Base-by-base conservation (phyloP, 768 basidiomycete species). In the Lactarius vividus region DNA sequence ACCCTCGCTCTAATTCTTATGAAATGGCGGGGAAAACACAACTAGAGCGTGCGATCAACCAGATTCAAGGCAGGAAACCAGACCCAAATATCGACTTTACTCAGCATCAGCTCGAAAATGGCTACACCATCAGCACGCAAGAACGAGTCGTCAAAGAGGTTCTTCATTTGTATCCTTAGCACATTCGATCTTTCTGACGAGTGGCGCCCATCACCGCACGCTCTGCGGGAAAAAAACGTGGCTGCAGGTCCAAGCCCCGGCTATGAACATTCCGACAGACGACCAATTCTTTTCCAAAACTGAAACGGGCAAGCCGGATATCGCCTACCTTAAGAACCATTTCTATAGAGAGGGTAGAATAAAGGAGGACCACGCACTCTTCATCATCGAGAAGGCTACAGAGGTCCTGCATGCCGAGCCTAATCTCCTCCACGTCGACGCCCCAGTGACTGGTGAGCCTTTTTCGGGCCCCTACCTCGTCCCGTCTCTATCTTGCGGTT, bases 61-160 rank as follows among this genome's bases (percentile, higher is more conserved):
- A 88, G 77, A 88, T 89, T 44, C 76, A 80, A 63, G 78, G 78
- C 65, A 83, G 79, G 60, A 77, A 81, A 35, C 74, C 77, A 20
- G 76, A 86, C 8, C 84, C 85, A 18, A 83, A 86, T 59, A 83
- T 94, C 75, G 95, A 98, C 82, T 96, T 89, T 74, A 95, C 96
- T 5, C 91, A 92, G 72, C 94, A 98, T 77, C 80, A 86, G 67
- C 86, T 96, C 67, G 97, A 98, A 66, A 95, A 97, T 78, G 97
- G 97, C 29, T 89, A 85, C 72, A 82, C 88, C 59, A 89, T 97
- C 73, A 92, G 87, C 77, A 98, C 97, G 13, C 92, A 94, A 73
- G 96, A 98, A 77, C 86, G 96, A 71, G 93, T 97, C 55, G 86
- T 98, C 73, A 98, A 98, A 78, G 96, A 98, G 80, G 95, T 96